phyloP scores from a whole-genome alignment of 2,329 filamentous ascomycete species.

The Pseudonectria foliicola region DNA sequence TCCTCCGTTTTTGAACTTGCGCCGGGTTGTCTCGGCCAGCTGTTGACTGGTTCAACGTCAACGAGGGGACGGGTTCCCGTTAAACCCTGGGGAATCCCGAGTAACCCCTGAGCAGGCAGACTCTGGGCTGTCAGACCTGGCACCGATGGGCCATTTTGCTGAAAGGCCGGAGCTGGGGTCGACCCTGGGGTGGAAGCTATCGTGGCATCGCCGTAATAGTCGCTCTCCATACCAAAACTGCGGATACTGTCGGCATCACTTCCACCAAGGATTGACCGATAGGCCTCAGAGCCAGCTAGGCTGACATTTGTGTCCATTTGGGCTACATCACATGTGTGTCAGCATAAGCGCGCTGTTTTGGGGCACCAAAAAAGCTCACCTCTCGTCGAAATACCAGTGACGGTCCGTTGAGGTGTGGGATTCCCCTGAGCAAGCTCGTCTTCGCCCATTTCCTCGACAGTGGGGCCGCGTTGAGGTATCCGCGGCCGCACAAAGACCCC shows the following conservation, averaged over 20 bases:
- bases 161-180: slow-evolving; percentile 3
- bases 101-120: too few species aligned
- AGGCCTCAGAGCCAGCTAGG: background rate
- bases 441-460: slow-evolving; percentile 9
- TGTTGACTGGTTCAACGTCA: too few species aligned
- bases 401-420: background rate
- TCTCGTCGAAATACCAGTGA: background rate
- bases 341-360: too few species aligned
- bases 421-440: slow-evolving; percentile 14
- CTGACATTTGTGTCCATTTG: slow-evolving; percentile 7
- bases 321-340: too few species aligned
- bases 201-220: slow-evolving; percentile 30
- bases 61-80: too few species aligned
- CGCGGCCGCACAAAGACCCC: slow-evolving; percentile 12
- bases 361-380: background rate
- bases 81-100: too few species aligned
- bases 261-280: slow-evolving; percentile 4
- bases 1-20: background rate
- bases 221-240: slow-evolving; percentile 31
- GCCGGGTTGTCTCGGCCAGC: too few species aligned
- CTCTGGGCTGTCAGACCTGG: background rate
- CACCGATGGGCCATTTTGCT: background rate
- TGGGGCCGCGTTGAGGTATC: slow-evolving; percentile 2
- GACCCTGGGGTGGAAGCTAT: slow-evolving; percentile 24
- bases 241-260: slow-evolving; percentile 26